These are phyloP conservation scores for Clavispora fructus DNA, from an alignment of 805 yeast genomes.

Conservation along the genomic window DNA sequence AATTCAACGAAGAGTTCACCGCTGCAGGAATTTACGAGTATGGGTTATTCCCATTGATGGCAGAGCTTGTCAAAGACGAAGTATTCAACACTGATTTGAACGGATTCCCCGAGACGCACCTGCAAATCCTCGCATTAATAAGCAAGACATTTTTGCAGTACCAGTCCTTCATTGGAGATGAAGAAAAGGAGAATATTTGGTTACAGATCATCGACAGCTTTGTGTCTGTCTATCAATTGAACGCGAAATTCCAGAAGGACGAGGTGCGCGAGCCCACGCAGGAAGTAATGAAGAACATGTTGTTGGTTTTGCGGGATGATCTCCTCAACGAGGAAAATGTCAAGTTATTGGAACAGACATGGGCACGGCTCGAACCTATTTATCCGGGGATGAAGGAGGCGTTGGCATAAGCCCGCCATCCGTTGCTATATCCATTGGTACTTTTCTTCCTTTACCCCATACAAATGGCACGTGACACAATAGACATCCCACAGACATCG, in stretches of 20 bases:
- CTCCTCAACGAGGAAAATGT: slow-evolving; percentile 17
- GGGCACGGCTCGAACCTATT: slow-evolving; percentile 25
- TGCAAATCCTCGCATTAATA: slow-evolving; percentile 59
- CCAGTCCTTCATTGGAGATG: slow-evolving; percentile 20
- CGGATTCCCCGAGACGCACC: slow-evolving; percentile 63
- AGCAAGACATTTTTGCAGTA: slow-evolving; percentile 49
- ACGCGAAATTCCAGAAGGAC: slow-evolving; percentile 11
- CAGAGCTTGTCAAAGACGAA: slow-evolving; percentile 63
- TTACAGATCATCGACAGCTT: slow-evolving; percentile 30
- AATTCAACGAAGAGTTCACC: slow-evolving; percentile 33
- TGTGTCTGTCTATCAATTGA: slow-evolving; percentile 20
- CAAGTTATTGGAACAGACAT: slow-evolving; percentile 28
- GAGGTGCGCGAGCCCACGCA: slow-evolving; percentile 27
- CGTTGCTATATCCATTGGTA: no score
- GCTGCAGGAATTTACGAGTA: slow-evolving; percentile 60
- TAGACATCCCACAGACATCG: not conserved
- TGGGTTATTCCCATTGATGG: slow-evolving; percentile 69
- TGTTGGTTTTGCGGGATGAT: slow-evolving; percentile 31
- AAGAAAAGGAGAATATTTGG: slow-evolving; percentile 28
- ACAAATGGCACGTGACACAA: not conserved
- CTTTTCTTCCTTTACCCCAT: not conserved
- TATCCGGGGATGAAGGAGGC: slow-evolving; percentile 23
- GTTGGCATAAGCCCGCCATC: not conserved
- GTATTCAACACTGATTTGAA: slow-evolving; percentile 48
- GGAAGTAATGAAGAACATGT: slow-evolving; percentile 39